Base-by-base conservation (phyloP, 148 eudicot species). In the Vaccinium vitisidaea region DNA sequence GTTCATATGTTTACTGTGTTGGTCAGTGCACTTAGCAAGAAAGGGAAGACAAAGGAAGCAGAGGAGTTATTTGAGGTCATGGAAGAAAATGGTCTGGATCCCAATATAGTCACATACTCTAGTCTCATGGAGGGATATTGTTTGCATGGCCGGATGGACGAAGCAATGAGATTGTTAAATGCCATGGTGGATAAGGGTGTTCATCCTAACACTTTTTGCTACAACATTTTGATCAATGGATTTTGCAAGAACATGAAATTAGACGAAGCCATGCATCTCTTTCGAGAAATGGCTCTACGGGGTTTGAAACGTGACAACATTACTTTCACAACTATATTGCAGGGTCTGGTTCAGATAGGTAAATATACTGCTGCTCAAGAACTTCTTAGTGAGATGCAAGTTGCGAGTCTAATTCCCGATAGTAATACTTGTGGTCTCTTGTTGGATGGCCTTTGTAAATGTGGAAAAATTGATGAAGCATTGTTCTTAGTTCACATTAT, bases 201-300 rank as follows among this genome's bases (percentile, higher is more conserved):
- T 63, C 52, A 25, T 2, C 70, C 80, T 55, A 16, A 76, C 43
- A 80, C 76, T 76, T 25, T 58, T 39, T 21, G 53, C 27, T 75
- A 83, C 30, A 75, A 25, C 21, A 58, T 75, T 21, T 75, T 83
- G 53, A 83, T 83, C 10, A 27, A 75, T 8, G 79, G 85, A 32
- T 83, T 55, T 54, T 83, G 69, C 63, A 83, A 83, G 70, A 13
- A 19, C 21, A 54, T n/a, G 52, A 84, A 76, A 19, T 13, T 84
- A 32, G 81, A 84, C 39, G 70, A 76, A 36, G 85, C 85, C 25
- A 54, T 83, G 48, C 30, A 59, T 39, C n/a, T 75, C 49, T 83
- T 32, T n/a, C 49, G 8, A 25, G 67, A 36, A 25, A 84, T 84
- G 74, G 27, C 54, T 36, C 55, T 19, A 18, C 77, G 53, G 52